Evolutionary conservation across 805 yeast genomes (phyloP).

Genomic region (Yamadazyma olivae): DNA sequence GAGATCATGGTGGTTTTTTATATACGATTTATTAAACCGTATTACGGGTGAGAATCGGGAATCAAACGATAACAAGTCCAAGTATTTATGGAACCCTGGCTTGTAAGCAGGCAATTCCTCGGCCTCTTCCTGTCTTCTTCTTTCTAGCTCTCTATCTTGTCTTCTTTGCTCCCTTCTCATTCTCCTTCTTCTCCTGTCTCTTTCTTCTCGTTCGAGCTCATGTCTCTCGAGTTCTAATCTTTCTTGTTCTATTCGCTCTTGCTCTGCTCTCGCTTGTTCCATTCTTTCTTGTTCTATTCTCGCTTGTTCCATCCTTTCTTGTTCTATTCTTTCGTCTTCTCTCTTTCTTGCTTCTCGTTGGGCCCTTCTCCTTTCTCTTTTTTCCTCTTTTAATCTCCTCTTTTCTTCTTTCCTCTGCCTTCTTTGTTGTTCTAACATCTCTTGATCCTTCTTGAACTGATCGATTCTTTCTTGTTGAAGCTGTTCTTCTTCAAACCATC

Average conservation of each 20-base stretch:
- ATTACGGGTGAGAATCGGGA: slow-evolving; percentile 24
- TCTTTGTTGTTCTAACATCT: background rate
- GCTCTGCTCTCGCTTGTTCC: slow-evolving; percentile 14
- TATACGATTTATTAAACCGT: slow-evolving; percentile 18
- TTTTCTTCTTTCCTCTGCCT: slow-evolving; percentile 1
- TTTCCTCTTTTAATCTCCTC: slow-evolving; percentile 1
- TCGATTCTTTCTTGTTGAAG: background rate
- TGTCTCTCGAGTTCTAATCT: slow-evolving; percentile 2
- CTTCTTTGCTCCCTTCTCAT: background rate
- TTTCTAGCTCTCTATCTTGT: slow-evolving; percentile 1
- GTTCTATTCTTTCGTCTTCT: slow-evolving; percentile 1
- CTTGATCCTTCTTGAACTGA: slow-evolving; percentile 1
- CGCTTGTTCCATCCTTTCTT: background rate
- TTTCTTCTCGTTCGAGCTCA: slow-evolving; percentile 8
- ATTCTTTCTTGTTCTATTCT: slow-evolving; percentile 6
- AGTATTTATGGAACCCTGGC: slow-evolving; percentile 20
- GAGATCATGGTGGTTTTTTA: slow-evolving; percentile 12
- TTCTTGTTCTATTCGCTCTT: slow-evolving; percentile 6
- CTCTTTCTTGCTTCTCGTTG: slow-evolving; percentile 1
- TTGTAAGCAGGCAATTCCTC: slow-evolving; percentile 25
- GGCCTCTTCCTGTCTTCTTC: slow-evolving; percentile 5
- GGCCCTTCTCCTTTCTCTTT: too few species aligned
- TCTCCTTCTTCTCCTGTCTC: slow-evolving; percentile 14
- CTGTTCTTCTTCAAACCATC: background rate
- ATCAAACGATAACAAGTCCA: slow-evolving; percentile 26